Evolutionary conservation across 1,139 yeast species (phyloP).

Genomic region (Lipomyces yarrowii): DNA sequence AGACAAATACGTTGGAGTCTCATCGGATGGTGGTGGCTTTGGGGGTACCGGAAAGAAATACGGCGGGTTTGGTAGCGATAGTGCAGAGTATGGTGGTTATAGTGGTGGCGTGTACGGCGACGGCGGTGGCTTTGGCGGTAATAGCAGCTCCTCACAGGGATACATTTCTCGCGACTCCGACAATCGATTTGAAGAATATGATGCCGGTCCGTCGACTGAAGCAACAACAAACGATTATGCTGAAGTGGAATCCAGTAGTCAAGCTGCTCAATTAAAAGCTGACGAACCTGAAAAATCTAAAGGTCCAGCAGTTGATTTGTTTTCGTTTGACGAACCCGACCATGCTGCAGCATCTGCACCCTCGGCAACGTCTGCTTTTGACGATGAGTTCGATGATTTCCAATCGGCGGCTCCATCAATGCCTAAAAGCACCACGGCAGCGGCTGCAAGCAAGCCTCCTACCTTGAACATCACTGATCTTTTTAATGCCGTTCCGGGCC

Average conservation of each 20-base stretch:
- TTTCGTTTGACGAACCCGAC: constrained; percentile 50
- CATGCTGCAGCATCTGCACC: constrained; percentile 11
- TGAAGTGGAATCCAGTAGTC: constrained; percentile 3
- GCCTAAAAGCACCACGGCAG: constrained; percentile 37
- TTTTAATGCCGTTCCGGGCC: constrained; percentile 21
- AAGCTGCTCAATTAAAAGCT: constrained; percentile 4
- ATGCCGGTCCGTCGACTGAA: constrained; percentile 48
- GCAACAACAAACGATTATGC: constrained; percentile 26
- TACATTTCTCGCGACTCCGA: constrained; percentile 35
- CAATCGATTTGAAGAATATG: constrained; percentile 71
- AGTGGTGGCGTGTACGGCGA: constrained; percentile 70
- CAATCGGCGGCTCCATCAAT: constrained; percentile 57
- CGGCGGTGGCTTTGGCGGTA: constrained; percentile 63
- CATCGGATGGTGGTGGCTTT: constrained; percentile 40
- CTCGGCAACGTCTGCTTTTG: constrained; percentile 51
- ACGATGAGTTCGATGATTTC: constrained; percentile 93
- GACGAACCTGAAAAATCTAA: constrained; percentile 34
- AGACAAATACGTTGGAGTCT: constrained; percentile 69
- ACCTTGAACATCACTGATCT: constrained; percentile 23
- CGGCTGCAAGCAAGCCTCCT: constrained; percentile 33
- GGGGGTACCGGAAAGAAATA: constrained; percentile 40
- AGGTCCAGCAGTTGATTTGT: constrained; percentile 53
- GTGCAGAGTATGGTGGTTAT: constrained; percentile 39
- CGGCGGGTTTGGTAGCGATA: constrained; percentile 47
- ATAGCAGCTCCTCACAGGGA: constrained; percentile 24